Base-by-base conservation (phyloP, 2,329 filamentous ascomycete species). In the Diatrype stigma region DNA sequence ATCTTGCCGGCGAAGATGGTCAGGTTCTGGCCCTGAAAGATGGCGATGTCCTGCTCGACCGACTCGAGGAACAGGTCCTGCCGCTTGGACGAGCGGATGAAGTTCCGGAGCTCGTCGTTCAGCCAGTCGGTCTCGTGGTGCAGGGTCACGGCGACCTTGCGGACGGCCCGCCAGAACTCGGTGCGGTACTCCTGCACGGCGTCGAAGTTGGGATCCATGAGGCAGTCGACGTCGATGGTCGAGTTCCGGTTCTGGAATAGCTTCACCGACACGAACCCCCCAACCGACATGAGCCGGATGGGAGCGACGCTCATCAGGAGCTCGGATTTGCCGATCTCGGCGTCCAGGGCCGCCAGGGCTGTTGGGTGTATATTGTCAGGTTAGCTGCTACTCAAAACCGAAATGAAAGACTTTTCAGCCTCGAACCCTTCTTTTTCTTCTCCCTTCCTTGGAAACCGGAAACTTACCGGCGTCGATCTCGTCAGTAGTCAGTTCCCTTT, bases 301-400 rank as follows among this genome's bases (percentile, higher is more conserved):
- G 63, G 63, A 6, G 60, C 61, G 14, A 66, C 49, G 37, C 59
- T 60, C 56, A 60, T 60, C 26, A 65, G 54, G 19, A 63, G 51
- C 23, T 63, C 58, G 17, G 56, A 61, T 38, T 52, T 51, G 12
- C 55, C 56, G 17, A 64, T 56, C n/a, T 59, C 52, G 14, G 46
- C 46, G 32, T 64, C 57, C 10, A 64, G 55, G 11, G 57, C 54
- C 17, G 47, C 35, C 21, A 64, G 51, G 17, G 54, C 60, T 63
- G 32, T 26, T n/a, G n/a, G n/a, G n/a, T n/a, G n/a, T n/a, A n/a
- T n/a, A n/a, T n/a, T n/a, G n/a, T 14, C 22, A 16, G 11, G 21
- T 44, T 44, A 44, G 22, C 22, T 16, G n/a, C n/a, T n/a, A n/a
- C n/a, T n/a, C n/a, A n/a, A n/a, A n/a, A n/a, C n/a, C n/a, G n/a